Evolutionary conservation across 139 green algal species (phyloP), one percentile per base, ranked within the genome.

Genomic region (Volvox reticuliferus): DNA sequence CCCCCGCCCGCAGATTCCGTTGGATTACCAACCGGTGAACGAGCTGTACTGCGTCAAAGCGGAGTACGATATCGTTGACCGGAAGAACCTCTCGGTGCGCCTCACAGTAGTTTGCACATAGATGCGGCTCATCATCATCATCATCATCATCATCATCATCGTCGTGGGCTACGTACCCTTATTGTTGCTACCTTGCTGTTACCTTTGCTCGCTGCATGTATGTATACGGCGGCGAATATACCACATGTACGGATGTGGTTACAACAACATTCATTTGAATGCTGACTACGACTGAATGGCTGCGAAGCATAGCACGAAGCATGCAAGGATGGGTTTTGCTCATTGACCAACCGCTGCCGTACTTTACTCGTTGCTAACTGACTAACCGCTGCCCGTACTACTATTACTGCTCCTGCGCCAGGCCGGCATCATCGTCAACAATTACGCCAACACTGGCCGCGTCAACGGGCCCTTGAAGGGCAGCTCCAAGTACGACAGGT

Each of bases 401-500:
- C n/a, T n/a, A 75, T 28, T 75, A 26, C 67, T 75, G 67, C 22
- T 35, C 30, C 76, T 61, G 1, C 55, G 44, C 2, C 32, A 93
- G 90, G 81, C 87, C 18, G 91, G 91, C 20, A 21, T 93, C 6
- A 77, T 73, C 12, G 91, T 92, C 19, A 92, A 90, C 91, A 93
- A 93, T 78, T 93, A 93, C 71, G 91, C 91, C 63, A 93, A 93
- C 71, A 19, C n/a, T 1, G 87, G 83, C 18, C n/a, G 24, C 20
- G 91, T 93, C 22, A 93, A 93, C 79, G 91, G 91, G 26, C 44
- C 79, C 24, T 26, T 24, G 26, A 28, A n/a, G 24, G 79, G 79
- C 12, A 85, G 73, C 69, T 82, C 69, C 37, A 80, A 81, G 37
- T 89, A 89, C 84, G 84, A 89, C 84, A 80, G 35, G 84, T 89